Evolutionary conservation across 2,329 filamentous ascomycete genomes (phyloP), one percentile per base, ranked within the genome.

Genomic region (Pseudopyrenochaeta lycopersici): DNA sequence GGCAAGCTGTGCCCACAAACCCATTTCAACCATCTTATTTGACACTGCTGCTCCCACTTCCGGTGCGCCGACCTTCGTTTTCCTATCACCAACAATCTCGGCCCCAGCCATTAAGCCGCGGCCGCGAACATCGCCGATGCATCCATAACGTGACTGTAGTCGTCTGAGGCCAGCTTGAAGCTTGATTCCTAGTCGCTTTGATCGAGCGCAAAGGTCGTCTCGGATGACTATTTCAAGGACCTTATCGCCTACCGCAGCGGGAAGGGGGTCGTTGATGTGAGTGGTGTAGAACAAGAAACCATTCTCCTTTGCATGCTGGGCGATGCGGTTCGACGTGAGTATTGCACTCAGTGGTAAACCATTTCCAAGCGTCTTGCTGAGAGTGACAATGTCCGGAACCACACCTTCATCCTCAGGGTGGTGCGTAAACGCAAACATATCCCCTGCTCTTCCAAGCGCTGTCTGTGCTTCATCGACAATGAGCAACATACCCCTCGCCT

Each of bases 331-430:
- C 38, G 80, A 84, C 0, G 85, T 87, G 2, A 84, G 76, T 1
- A 88, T 84, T 0, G 85, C 81, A 43, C 80, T 81, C 3, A 88
- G 74, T 1, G 86, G 85, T 0, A 88, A 72, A 0, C 86, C 85
- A 62, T 84, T 85, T 0, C 85, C 85, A 0, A 88, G 76, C 0
- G 85, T 88, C 70, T 88, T 88, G 58, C 81, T 84, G 5, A 88
- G 73, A 0, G 82, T 83, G 5, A 88, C 71, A 31, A 89, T 86
- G 62, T 90, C 76, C 1, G 77, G 77, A 1, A 78, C 72, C 1
- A 76, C 53, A 4, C 63, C 66, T 9, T 72, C 61, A 11, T 70
- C 81, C 20, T 64, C 61, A 2, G 53, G 36, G 23, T 66, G 50
- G 18, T 63, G 56, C 14, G 55, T 53, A 17, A 65, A 67, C 1